Evolutionary conservation across 176 grass and related monocot species (phyloP).

Genomic region (Rhipidocladum racemiflorum): DNA sequence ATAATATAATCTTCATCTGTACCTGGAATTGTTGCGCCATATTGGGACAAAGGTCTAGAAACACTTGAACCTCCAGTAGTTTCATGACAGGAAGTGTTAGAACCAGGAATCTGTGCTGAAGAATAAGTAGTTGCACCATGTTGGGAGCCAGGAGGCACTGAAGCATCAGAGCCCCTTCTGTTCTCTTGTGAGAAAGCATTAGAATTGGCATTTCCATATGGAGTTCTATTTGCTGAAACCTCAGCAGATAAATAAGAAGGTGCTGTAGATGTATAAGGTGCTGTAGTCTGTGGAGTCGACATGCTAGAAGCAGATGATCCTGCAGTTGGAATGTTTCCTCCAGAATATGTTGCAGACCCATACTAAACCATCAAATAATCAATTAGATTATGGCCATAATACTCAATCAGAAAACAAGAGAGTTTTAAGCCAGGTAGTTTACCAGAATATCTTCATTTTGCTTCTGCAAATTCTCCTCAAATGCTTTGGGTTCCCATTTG

Average conservation of each 20-base stretch:
- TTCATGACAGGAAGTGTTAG: conserved; percentile 31
- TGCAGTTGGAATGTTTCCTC: conserved; percentile 42
- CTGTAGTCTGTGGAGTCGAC: conserved; percentile 27
- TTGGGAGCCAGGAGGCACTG: conserved; percentile 31
- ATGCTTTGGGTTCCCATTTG: conserved; percentile 83
- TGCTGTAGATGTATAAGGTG: conserved; percentile 3
- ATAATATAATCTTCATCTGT: conserved; percentile 3
- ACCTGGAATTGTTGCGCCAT: conserved; percentile 35
- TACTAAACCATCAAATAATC: conserved; percentile 46
- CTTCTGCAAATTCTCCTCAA: conserved; percentile 71
- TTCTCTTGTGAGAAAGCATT: conserved; percentile 36
- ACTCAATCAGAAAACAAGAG: background rate
- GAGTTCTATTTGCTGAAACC: conserved; percentile 17
- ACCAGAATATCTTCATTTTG: conserved; percentile 65
- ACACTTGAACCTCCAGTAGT: conserved; percentile 29
- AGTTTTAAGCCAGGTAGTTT: conserved; percentile 31
- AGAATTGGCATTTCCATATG: conserved; percentile 5
- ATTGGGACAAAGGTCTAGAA: conserved; percentile 38
- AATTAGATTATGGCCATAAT: conserved; percentile 26
- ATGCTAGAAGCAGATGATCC: conserved; percentile 43
- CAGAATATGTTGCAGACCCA: conserved; percentile 52
- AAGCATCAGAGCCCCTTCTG: conserved; percentile 16
- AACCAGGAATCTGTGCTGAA: conserved; percentile 31
- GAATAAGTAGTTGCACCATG: conserved; percentile 29
- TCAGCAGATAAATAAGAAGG: conserved; percentile 24